phyloP scores from a whole-genome alignment of 192 early-diverging fungal genomes.

The Chytriomyces confervae region DNA sequence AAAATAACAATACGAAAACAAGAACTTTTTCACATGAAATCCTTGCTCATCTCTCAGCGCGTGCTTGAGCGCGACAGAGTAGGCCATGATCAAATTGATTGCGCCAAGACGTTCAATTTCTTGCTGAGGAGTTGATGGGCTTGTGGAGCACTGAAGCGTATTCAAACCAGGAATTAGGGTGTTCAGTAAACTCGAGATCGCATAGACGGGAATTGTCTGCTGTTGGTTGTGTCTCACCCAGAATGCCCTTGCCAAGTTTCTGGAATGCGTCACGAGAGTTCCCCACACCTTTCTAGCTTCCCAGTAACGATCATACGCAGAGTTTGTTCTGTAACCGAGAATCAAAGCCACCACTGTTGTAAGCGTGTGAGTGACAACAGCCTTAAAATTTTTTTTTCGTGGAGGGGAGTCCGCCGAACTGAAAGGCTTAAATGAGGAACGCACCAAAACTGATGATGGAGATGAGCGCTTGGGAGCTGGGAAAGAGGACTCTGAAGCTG shows the following conservation, averaged over 20 bases:
- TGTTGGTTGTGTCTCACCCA: slow-evolving; percentile 61
- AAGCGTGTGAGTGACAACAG: neutral
- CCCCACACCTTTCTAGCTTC: slow-evolving; percentile 88
- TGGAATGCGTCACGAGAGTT: slow-evolving; percentile 68
- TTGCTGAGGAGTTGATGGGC: neutral
- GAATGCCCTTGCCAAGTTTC: slow-evolving; percentile 78
- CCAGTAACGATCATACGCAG: slow-evolving; percentile 73
- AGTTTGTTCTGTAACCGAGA: slow-evolving; percentile 84
- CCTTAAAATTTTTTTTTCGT: neutral
- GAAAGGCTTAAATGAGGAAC: neutral
- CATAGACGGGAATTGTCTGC: neutral
- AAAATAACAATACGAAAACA: neutral
- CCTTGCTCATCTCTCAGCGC: slow-evolving; percentile 80
- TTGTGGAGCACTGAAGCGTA: slow-evolving; percentile 3
- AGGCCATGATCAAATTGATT: slow-evolving; percentile 81
- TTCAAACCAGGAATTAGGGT: neutral
- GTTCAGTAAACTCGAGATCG: neutral
- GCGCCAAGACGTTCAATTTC: slow-evolving; percentile 63
- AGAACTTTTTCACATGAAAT: slow-evolving; percentile 1
- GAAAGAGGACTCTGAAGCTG: slow-evolving; percentile 1
- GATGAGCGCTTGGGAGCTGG: slow-evolving; percentile 44
- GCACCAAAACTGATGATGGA: slow-evolving; percentile 45
- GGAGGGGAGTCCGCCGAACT: neutral
- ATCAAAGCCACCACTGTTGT: slow-evolving; percentile 58
- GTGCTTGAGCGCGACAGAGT: slow-evolving; percentile 80